Conservation (phyloP, 2,329 filamentous ascomycete species). For the Paraconiothyrium sp. region DNA sequence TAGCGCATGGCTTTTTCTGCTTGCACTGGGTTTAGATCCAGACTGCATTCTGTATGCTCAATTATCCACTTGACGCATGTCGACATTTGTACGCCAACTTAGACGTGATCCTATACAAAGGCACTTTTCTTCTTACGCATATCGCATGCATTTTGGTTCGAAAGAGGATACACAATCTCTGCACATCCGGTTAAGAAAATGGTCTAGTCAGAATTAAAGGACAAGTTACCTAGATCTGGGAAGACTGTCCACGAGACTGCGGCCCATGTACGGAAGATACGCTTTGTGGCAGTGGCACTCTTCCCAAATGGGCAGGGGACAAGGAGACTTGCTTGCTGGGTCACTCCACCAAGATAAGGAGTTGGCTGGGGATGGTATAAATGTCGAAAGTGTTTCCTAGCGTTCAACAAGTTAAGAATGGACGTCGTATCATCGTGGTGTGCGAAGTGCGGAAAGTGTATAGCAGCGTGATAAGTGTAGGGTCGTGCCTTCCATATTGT, state of each 20-base stretch:
- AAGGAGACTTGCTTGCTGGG: not conserved
- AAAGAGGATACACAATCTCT: not conserved
- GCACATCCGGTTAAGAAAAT: not conserved
- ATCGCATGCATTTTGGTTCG: not conserved
- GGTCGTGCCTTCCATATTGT: slow-evolving; percentile 1
- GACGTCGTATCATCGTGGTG: no score
- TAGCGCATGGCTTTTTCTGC: no score
- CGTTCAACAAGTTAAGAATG: no score
- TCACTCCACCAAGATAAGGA: not conserved
- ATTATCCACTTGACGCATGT: no score
- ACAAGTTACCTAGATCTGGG: not conserved
- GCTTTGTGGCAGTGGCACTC: not conserved
- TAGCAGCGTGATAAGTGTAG: not conserved
- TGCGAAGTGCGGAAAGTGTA: no score
- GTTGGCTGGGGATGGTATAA: not conserved
- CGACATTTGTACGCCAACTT: not conserved
- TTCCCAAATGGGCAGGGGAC: not conserved
- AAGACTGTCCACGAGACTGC: not conserved
- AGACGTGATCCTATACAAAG: not conserved
- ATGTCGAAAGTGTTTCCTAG: no score
- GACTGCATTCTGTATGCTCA: no score
- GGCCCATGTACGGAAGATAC: not conserved
- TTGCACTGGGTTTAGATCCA: no score
- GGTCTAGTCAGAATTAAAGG: not conserved
- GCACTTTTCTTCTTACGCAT: not conserved